Evolutionary conservation across 2,329 filamentous ascomycete species (phyloP), one percentile per base, ranked within the genome.

Genomic region (Uncinocarpus reesii): DNA sequence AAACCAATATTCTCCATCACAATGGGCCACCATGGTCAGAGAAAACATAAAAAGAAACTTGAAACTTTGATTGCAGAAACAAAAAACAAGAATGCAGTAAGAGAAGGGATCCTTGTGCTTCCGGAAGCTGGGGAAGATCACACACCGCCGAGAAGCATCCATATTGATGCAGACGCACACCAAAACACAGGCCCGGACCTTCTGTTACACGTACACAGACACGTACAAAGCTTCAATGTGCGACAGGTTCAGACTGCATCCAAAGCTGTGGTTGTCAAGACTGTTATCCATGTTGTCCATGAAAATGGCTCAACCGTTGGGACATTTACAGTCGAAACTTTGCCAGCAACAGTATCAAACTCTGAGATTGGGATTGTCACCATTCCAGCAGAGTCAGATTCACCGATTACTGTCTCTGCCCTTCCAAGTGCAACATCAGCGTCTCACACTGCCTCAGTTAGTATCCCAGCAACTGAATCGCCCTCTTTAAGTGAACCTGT

Each of bases 271-370:
- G 49, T 56, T 13, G 52, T 56, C 28, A 54, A 53, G 24, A 60
- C 58, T 7, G 42, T 58, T 11, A 44, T 57, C 37, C 53, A 58
- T 36, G 48, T 58, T 41, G 53, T 59, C 16, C 50, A 53, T 20
- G 48, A 53, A 37, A 55, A 55, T 48, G 57, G 57, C n/a, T 53
- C 56, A 10, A 56, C 52, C 7, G 34, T 57, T 34, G 52, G 50
- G 16, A 40, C 53, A 37, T 56, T 55, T 37, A 59, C 56, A 16
- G 55, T 60, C 28, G 36, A 53, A 36, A 55, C 55, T 13, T 53
- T 60, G 11, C 56, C 58, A 13, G 56, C 58, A 28, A 55, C 53
- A 13, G 51, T 60, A 20, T 58, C 58, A 18, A 54, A 57, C 34
- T 53, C 56, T 13, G 21, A 49, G 10, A 42, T 56, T 21, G 57